A percentile compares a stretch with the other conserved stretches of the same genome.
Evolutionary conservation across 2,329 filamentous ascomycete species (phyloP).

Genomic region (Pseudogymnoascus sp.): DNA sequence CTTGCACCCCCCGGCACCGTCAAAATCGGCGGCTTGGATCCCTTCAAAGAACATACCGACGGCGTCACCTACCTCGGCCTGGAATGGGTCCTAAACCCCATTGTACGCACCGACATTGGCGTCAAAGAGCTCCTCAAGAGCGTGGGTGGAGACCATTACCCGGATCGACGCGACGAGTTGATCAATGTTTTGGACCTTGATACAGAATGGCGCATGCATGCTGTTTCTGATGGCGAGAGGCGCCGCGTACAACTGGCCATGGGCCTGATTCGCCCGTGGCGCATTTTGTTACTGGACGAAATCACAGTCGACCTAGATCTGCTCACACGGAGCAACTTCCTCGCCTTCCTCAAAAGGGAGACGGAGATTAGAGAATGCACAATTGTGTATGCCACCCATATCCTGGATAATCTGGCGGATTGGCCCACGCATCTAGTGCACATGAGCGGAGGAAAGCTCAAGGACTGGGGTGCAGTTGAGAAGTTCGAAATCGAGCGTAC

Average conservation of each 20-base stretch:
- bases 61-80: constrained; percentile 95
- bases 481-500: constrained; percentile 46
- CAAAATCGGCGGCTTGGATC: constrained; percentile 72
- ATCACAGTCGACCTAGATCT: constrained; percentile 96
- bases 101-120: constrained; percentile 90
- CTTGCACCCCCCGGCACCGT: constrained; percentile 72
- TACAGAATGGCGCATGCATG: constrained; percentile 86
- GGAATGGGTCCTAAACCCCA: constrained; percentile 96
- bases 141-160: constrained; percentile 78
- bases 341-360: constrained; percentile 78
- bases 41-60: constrained; percentile 81
- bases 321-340: constrained; percentile 72
- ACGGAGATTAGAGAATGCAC: constrained; percentile 76
- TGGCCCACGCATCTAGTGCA: constrained; percentile 96
- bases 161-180: constrained; percentile 75
- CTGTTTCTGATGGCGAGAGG: constrained; percentile 86
- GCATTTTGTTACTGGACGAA: constrained; percentile 82
- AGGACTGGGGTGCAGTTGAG: constrained; percentile 72
- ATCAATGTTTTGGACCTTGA: constrained; percentile 87
- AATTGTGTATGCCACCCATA: constrained; percentile 95
- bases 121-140: constrained; percentile 76
- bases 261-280: constrained; percentile 88
- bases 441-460: constrained; percentile 83
- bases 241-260: constrained; percentile 90
- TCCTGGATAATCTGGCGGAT: constrained; percentile 84